Percentiles rank a stretch among this genome's conserved stretches.
Conservation (phyloP, 2,329 filamentous ascomycete species). For the Ceratocystis eucalypticola region DNA sequence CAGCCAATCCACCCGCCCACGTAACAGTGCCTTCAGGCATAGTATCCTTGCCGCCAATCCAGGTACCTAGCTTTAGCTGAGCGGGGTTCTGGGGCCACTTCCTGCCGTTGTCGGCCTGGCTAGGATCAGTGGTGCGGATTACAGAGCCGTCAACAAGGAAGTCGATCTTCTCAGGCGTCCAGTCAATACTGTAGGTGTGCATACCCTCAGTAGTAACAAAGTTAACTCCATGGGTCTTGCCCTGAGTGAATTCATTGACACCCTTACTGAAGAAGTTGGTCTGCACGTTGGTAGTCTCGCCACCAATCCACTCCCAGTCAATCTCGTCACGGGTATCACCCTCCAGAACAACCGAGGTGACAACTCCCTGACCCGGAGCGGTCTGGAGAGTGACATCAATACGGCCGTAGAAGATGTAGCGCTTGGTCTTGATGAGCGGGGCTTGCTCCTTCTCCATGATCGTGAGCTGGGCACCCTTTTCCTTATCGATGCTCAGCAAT, state of each 20-base stretch:
- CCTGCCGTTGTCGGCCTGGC: conserved; percentile 30
- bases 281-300: conserved; percentile 54
- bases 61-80: conserved; percentile 49
- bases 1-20: conserved; percentile 55
- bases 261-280: conserved; percentile 73
- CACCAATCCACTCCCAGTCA: conserved; percentile 57
- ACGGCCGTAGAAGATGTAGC: conserved; percentile 77
- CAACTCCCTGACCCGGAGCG: conserved; percentile 58
- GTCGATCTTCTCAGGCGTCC: conserved; percentile 43
- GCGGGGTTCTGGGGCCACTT: conserved; percentile 57
- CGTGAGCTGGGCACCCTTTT: conserved; percentile 30
- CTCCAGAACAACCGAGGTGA: conserved; percentile 62
- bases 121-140: conserved; percentile 35
- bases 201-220: conserved; percentile 30
- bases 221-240: conserved; percentile 35
- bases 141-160: conserved; percentile 45
- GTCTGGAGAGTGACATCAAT: conserved; percentile 58
- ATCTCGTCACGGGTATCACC: conserved; percentile 70
- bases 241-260: conserved; percentile 37
- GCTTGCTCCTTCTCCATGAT: conserved; percentile 44
- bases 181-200: conserved; percentile 56
- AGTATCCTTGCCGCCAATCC: conserved; percentile 36
- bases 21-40: conserved; percentile 44
- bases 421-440: conserved; percentile 52
- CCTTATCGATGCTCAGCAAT: conserved; percentile 23